Conservation (phyloP, 1,139 yeast species). For the Pichia kudriavzevii region DNA sequence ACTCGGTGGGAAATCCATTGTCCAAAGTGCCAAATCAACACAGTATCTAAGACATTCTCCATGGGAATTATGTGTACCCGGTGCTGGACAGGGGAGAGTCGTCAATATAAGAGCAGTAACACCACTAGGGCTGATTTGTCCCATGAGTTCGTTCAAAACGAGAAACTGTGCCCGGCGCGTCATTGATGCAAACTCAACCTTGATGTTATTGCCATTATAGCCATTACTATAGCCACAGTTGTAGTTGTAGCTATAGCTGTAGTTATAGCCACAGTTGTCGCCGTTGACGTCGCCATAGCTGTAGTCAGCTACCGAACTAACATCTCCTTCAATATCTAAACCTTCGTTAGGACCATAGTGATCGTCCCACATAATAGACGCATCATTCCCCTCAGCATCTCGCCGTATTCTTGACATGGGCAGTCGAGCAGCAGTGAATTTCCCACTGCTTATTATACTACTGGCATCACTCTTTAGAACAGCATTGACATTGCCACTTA, state of each 20-base stretch:
- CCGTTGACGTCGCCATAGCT: neutral
- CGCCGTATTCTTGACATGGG: conserved; percentile 68
- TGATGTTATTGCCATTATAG: neutral
- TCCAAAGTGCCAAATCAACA: conserved; percentile 71
- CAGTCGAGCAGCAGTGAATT: conserved; percentile 66
- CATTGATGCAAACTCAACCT: conserved; percentile 25
- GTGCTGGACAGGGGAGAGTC: conserved; percentile 80
- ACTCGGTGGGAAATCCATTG: conserved; percentile 73
- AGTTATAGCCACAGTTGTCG: neutral
- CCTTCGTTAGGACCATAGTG: neutral
- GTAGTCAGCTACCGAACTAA: neutral
- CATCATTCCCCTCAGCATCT: conserved; percentile 57
- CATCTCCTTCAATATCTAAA: conserved; percentile 1
- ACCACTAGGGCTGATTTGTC: conserved; percentile 18
- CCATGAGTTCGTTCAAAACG: conserved; percentile 80
- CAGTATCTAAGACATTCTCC: conserved; percentile 68
- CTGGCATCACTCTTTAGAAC: conserved; percentile 2
- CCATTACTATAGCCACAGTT: neutral
- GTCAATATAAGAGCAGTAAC: conserved; percentile 73
- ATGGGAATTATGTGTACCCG: conserved; percentile 69
- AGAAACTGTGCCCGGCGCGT: conserved; percentile 91
- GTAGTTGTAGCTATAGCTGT: too few relatives aligned
- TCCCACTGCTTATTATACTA: conserved; percentile 23
- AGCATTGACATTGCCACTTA: too few relatives aligned
- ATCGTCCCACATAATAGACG: conserved; percentile 41